Evolutionary conservation across 2,329 filamentous ascomycete species (phyloP), one percentile per base, ranked within the genome.

Genomic region (Apiospora arundinis): DNA sequence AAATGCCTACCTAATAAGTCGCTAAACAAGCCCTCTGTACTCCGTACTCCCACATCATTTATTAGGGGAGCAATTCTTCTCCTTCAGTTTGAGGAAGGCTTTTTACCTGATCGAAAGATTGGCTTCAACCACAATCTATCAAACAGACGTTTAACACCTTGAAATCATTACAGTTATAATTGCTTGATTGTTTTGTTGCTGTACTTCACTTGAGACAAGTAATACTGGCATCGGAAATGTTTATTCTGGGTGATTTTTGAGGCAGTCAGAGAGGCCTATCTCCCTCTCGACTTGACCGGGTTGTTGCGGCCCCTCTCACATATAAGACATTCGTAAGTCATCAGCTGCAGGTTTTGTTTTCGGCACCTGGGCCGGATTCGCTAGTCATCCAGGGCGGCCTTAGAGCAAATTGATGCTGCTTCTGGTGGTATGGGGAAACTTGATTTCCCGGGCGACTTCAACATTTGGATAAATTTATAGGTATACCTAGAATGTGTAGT

Each of bases 301-400:
- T 32, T 32, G 49, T 18, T 56, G 14, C 25, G 52, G 21, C 21
- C 56, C 21, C 56, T 63, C 56, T 14, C 18, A 4, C 32, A 63
- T n/a, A 63, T 40, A 63, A 63, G 56, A 40, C 56, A 40, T 40
- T 63, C 56, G 56, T 40, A 63, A 63, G 32, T 63, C 32, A 63
- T 40, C 56, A n/a, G 32, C 32, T 40, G 56, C 56, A 63, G 18
- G 9, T n/a, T 63, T 63, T 40, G 56, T 40, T 63, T 63, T 63
- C 56, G 56, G 56, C 56, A 63, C 56, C 56, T 63, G 18, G 12
- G 18, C 56, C 56, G 56, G 56, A 23, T 12, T 63, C 32, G 21
- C 18, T 37, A 63, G 56, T 63, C 32, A n/a, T 23, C 18, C 32
- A 63, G 56, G 56, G 9, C 56, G 56, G 9, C 56, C 56, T 40